Percentiles rank a stretch among this genome's conserved stretches.
Conservation (phyloP, 2,329 filamentous ascomycete species). For the Xylariales sp. region DNA sequence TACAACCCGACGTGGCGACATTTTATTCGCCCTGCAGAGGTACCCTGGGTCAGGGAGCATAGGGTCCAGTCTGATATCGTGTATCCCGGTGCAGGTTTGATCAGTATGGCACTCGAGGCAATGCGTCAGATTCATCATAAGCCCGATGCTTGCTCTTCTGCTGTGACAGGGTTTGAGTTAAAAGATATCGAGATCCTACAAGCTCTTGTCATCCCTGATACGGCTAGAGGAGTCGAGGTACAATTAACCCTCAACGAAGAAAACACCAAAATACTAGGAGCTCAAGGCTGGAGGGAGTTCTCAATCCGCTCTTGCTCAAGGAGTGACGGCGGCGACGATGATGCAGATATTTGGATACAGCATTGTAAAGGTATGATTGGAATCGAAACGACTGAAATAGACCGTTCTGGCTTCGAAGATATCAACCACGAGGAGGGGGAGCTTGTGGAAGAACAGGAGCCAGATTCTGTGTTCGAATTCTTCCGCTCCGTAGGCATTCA, state of each 20-base stretch:
- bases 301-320: not conserved
- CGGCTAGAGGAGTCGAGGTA: conserved; percentile 6
- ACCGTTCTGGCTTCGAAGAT: not conserved
- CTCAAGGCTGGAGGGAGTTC: not conserved
- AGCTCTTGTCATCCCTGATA: conserved; percentile 11
- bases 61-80: conserved; percentile 18
- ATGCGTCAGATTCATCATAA: conserved; percentile 15
- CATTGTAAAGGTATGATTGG: not conserved
- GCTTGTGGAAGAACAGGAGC: too few relatives aligned
- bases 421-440: not conserved
- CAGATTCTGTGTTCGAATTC: not conserved
- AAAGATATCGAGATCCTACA: conserved; percentile 13
- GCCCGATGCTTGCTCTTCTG: too few relatives aligned
- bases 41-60: conserved; percentile 24
- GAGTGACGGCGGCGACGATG: not conserved
- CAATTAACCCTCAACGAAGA: conserved; percentile 13
- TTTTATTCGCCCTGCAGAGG: conserved; percentile 13
- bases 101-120: conserved; percentile 23
- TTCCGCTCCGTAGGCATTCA: not conserved
- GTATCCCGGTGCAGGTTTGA: conserved; percentile 24
- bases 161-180: conserved; percentile 12
- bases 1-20: conserved; percentile 21
- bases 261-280: conserved; percentile 14
- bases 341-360: too few relatives aligned
- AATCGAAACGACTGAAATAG: not conserved